Evolutionary conservation across 805 yeast species (phyloP), one percentile per base, ranked within the genome.

Genomic region (Wickerhamomyces canadensis): DNA sequence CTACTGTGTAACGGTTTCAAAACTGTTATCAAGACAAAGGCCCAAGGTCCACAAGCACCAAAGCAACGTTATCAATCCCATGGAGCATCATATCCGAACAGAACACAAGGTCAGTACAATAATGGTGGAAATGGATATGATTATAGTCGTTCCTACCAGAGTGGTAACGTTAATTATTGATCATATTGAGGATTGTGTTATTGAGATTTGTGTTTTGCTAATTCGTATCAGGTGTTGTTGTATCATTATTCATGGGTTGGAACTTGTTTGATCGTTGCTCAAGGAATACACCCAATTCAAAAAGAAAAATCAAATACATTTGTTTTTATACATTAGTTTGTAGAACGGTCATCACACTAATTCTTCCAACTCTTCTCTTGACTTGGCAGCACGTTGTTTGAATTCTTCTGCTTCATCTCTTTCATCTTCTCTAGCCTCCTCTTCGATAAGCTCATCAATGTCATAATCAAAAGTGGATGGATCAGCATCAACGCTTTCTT

Each of bases 1-100:
- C 76, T 82, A 40, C 71, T 93, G 52, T 84, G 96, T 66, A 93
- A 93, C 54, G 99, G 99, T 14, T 93, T 93, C 78, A 93, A 93
- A 68, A 83, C 80, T 13, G 45, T 70, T 37, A 47, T 70, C 42
- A 67, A 62, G 43, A 52, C 44, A 32, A 31, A 29, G n/a, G 19
- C 29, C 13, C 23, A 21, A 21, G 23, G 10, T 7, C 23, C 23
- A 21, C 10, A 7, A 7, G 23, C 23, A 7, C 23, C 23, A 21
- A 21, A 21, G 10, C 10, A 7, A 21, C 23, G 23, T 21, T 21
- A 21, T 21, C 10, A 7, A 21, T 10, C 7, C 7, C 23, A 21
- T 7, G 10, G 23, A 7, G 7, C 23, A 21, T 21, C 7, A 7
- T 10, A 7, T 21, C 23, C 23, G 10, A 10, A 10, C 10, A 21